phyloP scores from a whole-genome alignment of 345 rosid species.

The Sapria himalayana region DNA sequence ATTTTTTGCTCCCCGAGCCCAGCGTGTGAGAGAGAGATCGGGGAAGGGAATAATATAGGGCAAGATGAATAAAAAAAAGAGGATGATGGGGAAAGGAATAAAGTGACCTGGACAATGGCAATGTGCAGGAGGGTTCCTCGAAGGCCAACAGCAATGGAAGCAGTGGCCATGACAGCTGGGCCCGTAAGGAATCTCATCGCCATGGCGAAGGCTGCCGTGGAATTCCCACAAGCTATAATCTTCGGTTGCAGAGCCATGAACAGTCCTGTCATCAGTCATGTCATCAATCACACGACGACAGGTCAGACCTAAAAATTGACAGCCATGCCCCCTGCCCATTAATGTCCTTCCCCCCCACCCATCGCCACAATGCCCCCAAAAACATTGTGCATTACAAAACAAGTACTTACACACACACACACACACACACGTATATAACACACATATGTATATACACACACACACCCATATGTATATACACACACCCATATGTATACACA shows the following conservation, averaged over 20 bases:
- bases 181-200: constrained; percentile 89
- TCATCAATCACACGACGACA: constrained; percentile 10
- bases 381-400: constrained; percentile 7
- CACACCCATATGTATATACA: too few species aligned
- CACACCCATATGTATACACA: too few species aligned
- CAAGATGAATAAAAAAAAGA: background rate
- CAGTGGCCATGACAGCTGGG: constrained; percentile 96
- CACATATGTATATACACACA: too few species aligned
- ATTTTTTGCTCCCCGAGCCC: constrained; percentile 16
- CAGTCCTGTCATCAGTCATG: constrained; percentile 33
- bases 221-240: constrained; percentile 98
- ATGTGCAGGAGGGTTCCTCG: constrained; percentile 67
- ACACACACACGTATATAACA: too few species aligned
- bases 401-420: constrained; percentile 7
- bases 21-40: constrained; percentile 1
- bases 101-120: constrained; percentile 81
- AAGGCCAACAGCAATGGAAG: constrained; percentile 83
- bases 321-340: too few species aligned
- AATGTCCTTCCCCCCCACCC: constrained; percentile 13
- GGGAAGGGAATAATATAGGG: background rate
- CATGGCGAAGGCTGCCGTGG: constrained; percentile 75
- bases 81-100: background rate
- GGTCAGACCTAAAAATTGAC: too few species aligned
- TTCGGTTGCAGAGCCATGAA: constrained; percentile 99
- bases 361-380: background rate